Percentiles rank a stretch among this genome's conserved stretches.
phyloP scores from a whole-genome alignment of 164 flowering plant genomes.

The Akebia trifoliata region DNA sequence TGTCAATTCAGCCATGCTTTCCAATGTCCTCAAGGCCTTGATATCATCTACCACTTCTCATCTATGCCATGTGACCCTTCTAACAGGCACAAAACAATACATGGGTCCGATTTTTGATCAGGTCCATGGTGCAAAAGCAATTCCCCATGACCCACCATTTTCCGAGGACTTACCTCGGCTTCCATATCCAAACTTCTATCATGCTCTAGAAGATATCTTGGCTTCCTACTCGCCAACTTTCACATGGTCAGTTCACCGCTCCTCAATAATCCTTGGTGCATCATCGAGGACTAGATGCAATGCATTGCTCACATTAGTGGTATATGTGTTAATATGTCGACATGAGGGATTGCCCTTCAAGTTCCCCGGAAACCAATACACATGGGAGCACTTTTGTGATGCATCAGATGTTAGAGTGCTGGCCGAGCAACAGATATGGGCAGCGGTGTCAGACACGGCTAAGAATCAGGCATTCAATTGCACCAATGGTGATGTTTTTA shows the following conservation, averaged over 20 bases:
- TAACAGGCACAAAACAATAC: slow-evolving; percentile 42
- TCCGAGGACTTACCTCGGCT: slow-evolving; percentile 16
- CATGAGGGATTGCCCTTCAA: slow-evolving; percentile 22
- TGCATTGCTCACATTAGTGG: slow-evolving; percentile 16
- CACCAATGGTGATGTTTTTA: slow-evolving; percentile 31
- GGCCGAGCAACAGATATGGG: slow-evolving; percentile 37
- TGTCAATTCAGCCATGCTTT: slow-evolving; percentile 25
- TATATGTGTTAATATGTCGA: slow-evolving; percentile 22
- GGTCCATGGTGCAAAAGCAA: not conserved
- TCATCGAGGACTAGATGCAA: slow-evolving; percentile 20
- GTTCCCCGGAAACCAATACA: slow-evolving; percentile 25
- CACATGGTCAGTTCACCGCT: slow-evolving; percentile 31
- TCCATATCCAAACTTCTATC: slow-evolving; percentile 32
- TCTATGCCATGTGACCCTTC: slow-evolving; percentile 31
- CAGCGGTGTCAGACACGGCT: slow-evolving; percentile 16
- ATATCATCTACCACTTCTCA: not conserved
- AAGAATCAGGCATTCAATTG: slow-evolving; percentile 37
- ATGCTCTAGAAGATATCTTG: slow-evolving; percentile 27
- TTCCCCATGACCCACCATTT: slow-evolving; percentile 23
- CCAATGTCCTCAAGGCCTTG: slow-evolving; percentile 30
- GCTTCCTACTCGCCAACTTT: slow-evolving; percentile 14
- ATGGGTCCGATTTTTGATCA: slow-evolving; percentile 33
- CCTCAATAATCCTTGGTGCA: slow-evolving; percentile 31
- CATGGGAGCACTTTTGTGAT: slow-evolving; percentile 35
- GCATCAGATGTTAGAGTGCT: slow-evolving; percentile 20